Evolutionary conservation across 257 asterid genomes (phyloP), one percentile per base, ranked within the genome.

Genomic region (Plantago major): DNA sequence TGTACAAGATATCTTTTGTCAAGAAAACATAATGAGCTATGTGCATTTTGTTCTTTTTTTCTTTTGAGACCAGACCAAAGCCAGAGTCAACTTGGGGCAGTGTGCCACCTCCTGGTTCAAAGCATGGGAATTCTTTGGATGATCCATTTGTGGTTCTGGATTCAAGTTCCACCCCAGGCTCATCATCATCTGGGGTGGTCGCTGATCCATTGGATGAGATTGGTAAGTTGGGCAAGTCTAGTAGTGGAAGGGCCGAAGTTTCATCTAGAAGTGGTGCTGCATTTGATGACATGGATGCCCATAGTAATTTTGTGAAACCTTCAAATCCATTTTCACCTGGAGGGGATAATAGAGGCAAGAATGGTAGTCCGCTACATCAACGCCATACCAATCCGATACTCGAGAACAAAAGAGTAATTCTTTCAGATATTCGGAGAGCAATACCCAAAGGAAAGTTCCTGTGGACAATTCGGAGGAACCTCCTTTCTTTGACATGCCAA

Each of bases 281-380:
- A 63, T 85, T 89, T 76, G 95, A 85, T 75, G 89, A 84, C 78
- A 68, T 90, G 47, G 95, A 93, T 80, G 87, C 95, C 66, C 84
- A 87, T 54, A 71, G 73, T 63, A 76, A 72, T 53, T 74, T 82
- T 60, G 83, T 77, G 46, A 90, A 84, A 63, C 68, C 94, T 69
- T 55, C 71, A 11, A 70, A 73, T 70, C 75, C 90, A 68, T 73
- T 79, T 63, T 88, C 90, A 44, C 71, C 88, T 22, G 86, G 77
- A 59, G 77, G 75, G 71, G 77, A 75, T 70, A 68, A 70, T 69
- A 75, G 74, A 67, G 83, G 76, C 53, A 86, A 63, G 68, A 87
- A 73, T 50, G 81, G 67, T 60, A 83, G 82, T 68, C 80, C 92
- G 61, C 71, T 84, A 57, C 78, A 65, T 60, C 75, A 15, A 73